Evolutionary conservation across 495 filamentous ascomycete genomes (phyloP).

Genomic region (Hyaloscypha bicolor): DNA sequence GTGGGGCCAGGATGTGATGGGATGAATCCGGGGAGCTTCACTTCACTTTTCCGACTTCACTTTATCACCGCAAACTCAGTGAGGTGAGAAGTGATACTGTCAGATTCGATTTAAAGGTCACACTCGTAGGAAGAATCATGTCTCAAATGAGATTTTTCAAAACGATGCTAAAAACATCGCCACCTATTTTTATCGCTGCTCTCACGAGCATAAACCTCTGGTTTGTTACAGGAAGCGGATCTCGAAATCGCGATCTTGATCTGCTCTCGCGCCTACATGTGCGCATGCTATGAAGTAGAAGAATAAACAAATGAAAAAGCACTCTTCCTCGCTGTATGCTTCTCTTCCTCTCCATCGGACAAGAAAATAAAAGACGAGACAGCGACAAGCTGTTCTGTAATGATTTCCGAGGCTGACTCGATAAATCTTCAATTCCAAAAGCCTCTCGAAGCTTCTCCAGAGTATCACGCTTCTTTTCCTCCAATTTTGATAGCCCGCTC

Average conservation of each 20-base stretch:
- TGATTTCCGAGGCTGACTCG: constrained; percentile 14
- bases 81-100: neutral
- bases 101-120: neutral
- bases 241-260: neutral
- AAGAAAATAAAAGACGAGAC: constrained; percentile 21
- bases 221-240: constrained; percentile 27
- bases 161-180: constrained; percentile 19
- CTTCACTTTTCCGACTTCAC: constrained; percentile 4
- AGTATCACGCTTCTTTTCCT: neutral
- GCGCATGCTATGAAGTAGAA: constrained; percentile 32
- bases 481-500: constrained; percentile 27
- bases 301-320: constrained; percentile 32
- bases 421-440: neutral
- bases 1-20: neutral
- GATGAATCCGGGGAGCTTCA: neutral
- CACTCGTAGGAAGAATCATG: neutral
- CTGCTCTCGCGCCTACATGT: constrained; percentile 18
- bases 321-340: neutral
- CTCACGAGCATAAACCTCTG: neutral
- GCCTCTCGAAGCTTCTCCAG: constrained; percentile 17
- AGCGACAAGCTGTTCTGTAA: constrained; percentile 19
- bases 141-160: constrained; percentile 6
- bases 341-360: neutral
- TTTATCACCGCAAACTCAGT: neutral
- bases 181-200: constrained; percentile 1